Conservation (phyloP, 1,284 basidiomycete genomes). For the Salmacisia buchloeana region DNA sequence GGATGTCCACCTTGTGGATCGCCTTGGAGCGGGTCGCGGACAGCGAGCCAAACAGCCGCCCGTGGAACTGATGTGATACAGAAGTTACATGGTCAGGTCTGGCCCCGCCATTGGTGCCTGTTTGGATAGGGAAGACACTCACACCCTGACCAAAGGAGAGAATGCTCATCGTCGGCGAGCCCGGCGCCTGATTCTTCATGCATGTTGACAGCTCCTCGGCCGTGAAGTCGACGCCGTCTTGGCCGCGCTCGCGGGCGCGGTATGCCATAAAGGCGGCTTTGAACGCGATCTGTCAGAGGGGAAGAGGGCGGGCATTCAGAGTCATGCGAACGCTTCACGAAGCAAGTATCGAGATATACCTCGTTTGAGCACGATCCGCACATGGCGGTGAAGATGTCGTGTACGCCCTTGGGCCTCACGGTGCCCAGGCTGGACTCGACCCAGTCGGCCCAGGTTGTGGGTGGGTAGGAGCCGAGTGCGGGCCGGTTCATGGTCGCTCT, state of each 20-base stretch:
- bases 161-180: constrained; percentile 55
- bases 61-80: constrained; percentile 26
- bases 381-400: constrained; percentile 52
- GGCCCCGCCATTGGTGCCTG: constrained; percentile 54
- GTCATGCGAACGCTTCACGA: background rate
- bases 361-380: constrained; percentile 51
- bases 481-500: constrained; percentile 55
- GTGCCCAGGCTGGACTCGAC: constrained; percentile 54
- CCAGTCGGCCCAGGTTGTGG: constrained; percentile 54
- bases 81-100: constrained; percentile 44
- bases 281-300: constrained; percentile 53
- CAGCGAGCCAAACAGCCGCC: constrained; percentile 50
- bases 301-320: constrained; percentile 14
- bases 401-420: constrained; percentile 55
- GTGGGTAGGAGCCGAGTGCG: constrained; percentile 58
- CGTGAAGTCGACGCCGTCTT: constrained; percentile 22
- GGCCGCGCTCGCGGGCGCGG: constrained; percentile 50
- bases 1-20: constrained; percentile 59
- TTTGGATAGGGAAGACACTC: background rate
- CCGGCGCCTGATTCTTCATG: constrained; percentile 57
- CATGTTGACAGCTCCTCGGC: constrained; percentile 49
- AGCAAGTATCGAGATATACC: background rate
- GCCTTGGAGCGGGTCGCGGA: constrained; percentile 54
- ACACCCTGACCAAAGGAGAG: constrained; percentile 56
- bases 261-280: constrained; percentile 58